Conservation (phyloP, 2,329 filamentous ascomycete genomes). For the Pseudogymnoascus sp. region DNA sequence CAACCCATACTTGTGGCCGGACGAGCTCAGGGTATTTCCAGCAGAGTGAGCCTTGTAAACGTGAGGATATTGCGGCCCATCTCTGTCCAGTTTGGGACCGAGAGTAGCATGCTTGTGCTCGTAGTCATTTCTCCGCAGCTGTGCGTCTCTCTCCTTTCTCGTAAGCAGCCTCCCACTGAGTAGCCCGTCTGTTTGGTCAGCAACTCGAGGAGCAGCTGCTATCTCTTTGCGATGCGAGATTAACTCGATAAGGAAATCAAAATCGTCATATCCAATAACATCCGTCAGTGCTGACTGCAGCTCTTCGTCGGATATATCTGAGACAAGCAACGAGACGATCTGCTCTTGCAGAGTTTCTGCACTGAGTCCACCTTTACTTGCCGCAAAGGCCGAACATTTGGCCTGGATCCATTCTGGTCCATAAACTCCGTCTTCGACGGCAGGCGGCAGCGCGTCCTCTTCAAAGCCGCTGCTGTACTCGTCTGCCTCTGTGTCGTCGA, state of each 20-base stretch:
- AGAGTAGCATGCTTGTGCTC: constrained; percentile 76
- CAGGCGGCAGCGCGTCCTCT: constrained; percentile 38
- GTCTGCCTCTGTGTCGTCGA: constrained; percentile 67
- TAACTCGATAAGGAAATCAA: constrained; percentile 90
- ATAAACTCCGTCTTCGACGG: constrained; percentile 37
- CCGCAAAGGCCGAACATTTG: constrained; percentile 62
- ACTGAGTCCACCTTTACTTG: constrained; percentile 59
- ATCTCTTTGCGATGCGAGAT: constrained; percentile 71
- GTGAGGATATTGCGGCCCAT: constrained; percentile 79
- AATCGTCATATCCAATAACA: constrained; percentile 83
- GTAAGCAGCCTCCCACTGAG: constrained; percentile 57
- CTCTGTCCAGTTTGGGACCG: constrained; percentile 61
- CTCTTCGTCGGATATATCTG: constrained; percentile 68
- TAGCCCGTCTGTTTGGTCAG: constrained; percentile 36
- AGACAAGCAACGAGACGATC: constrained; percentile 66
- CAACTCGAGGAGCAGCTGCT: constrained; percentile 38
- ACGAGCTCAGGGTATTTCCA: constrained; percentile 75
- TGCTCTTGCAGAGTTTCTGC: constrained; percentile 69
- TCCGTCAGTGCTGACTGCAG: constrained; percentile 88
- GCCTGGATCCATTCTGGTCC: constrained; percentile 63
- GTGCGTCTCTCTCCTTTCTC: constrained; percentile 70
- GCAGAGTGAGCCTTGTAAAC: constrained; percentile 81
- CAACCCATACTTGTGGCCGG: constrained; percentile 76
- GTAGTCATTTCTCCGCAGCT: constrained; percentile 66
- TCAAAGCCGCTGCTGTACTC: constrained; percentile 61